Conservation (phyloP, 164 flowering plant genomes). For the Euptelea pleiosperma region DNA sequence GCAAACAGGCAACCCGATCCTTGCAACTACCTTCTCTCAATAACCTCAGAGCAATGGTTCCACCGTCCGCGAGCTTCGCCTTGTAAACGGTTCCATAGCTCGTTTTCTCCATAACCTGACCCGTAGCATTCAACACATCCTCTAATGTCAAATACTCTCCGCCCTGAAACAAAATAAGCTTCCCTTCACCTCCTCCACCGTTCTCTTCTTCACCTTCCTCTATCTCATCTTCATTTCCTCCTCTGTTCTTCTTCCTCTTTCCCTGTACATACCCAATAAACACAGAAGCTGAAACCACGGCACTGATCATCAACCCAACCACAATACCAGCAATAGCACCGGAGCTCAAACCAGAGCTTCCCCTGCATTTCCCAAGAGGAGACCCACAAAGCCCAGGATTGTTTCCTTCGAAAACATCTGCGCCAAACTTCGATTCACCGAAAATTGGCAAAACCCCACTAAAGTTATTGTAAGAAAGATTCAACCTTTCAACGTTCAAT, state of each 20-base stretch:
- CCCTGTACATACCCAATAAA: slow-evolving; percentile 79
- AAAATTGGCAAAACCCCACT: slow-evolving; percentile 71
- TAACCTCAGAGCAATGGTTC: slow-evolving; percentile 81
- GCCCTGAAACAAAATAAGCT: slow-evolving; percentile 79
- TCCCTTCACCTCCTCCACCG: slow-evolving; percentile 62
- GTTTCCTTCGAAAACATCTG: slow-evolving; percentile 73
- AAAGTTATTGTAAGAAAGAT: slow-evolving; percentile 87
- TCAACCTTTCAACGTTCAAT: slow-evolving; percentile 57
- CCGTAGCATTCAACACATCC: slow-evolving; percentile 95
- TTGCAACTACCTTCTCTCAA: slow-evolving; percentile 95
- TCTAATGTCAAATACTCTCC: slow-evolving; percentile 93
- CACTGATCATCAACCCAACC: slow-evolving; percentile 82
- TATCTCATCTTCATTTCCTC: slow-evolving; percentile 50
- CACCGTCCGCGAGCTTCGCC: slow-evolving; percentile 96
- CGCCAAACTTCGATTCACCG: slow-evolving; percentile 50
- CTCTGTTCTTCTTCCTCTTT: slow-evolving; percentile 57
- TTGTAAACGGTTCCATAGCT: slow-evolving; percentile 92
- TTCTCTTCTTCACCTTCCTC: slow-evolving; percentile 65
- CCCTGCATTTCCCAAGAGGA: slow-evolving; percentile 57
- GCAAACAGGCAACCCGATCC: slow-evolving; percentile 68
- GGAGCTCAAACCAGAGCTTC: slow-evolving; percentile 61
- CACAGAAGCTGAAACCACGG: slow-evolving; percentile 75
- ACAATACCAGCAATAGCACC: slow-evolving; percentile 93
- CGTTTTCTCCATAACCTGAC: slow-evolving; percentile 98
- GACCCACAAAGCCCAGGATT: slow-evolving; percentile 62